Percentiles rank a stretch among this genome's conserved stretches.
Conservation (phyloP, 2,329 filamentous ascomycete genomes). For the Clonostachys chloroleuca region DNA sequence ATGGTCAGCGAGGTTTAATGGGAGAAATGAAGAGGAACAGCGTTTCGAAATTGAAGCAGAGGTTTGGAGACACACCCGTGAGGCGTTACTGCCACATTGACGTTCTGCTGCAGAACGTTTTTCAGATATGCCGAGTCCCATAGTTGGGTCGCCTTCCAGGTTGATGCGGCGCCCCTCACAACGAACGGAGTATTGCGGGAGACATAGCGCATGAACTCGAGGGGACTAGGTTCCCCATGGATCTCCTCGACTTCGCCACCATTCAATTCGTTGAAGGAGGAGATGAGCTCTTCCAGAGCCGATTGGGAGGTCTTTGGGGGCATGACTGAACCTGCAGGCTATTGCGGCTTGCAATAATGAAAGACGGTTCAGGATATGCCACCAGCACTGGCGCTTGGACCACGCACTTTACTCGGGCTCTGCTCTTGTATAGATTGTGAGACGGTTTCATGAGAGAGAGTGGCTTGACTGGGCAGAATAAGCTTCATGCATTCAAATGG, state of each 20-base stretch:
- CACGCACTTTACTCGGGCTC: no score
- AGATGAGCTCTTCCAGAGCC: constrained; percentile 47
- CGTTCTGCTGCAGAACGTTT: constrained; percentile 47
- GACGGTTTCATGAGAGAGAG: no score
- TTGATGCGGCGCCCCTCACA: constrained; percentile 54
- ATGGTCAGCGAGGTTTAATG: background rate
- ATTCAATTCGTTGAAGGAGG: constrained; percentile 72
- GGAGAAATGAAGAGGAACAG: background rate
- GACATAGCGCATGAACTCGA: constrained; percentile 79
- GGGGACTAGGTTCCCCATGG: constrained; percentile 59
- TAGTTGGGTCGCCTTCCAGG: constrained; percentile 57
- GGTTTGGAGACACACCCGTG: constrained; percentile 44
- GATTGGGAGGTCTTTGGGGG: background rate
- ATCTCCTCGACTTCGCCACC: constrained; percentile 54
- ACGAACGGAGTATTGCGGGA: constrained; percentile 72
- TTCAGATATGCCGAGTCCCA: constrained; percentile 63
- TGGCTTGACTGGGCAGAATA: no score
- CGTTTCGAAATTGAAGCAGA: background rate
- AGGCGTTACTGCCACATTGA: constrained; percentile 78
- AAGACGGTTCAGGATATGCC: no score
- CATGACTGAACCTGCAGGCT: no score
- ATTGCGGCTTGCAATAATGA: no score
- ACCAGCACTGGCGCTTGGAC: no score
- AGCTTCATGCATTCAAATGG: no score
- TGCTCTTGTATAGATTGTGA: no score